phyloP scores from a whole-genome alignment of 2,329 filamentous ascomycete genomes.

The Clonostachys rhizophaga region DNA sequence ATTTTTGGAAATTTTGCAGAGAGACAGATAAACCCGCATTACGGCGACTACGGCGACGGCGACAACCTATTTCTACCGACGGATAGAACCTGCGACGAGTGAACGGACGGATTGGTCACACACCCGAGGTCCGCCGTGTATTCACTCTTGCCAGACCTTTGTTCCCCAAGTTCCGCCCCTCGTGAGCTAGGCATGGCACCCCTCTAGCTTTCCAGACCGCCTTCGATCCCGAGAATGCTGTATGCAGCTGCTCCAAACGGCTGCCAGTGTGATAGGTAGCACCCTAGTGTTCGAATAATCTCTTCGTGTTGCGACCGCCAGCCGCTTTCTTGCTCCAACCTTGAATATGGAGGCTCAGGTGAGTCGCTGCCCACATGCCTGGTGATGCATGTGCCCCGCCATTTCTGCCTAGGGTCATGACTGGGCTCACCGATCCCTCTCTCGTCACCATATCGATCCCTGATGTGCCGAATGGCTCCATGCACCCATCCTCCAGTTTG shows the following conservation, averaged over 20 bases:
- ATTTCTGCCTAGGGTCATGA: not conserved
- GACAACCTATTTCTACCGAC: not conserved
- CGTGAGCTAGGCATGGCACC: constrained; percentile 4
- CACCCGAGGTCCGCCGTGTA: no score
- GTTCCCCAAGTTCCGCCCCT: constrained; percentile 1
- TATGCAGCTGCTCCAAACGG: constrained; percentile 1
- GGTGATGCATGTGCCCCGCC: not conserved
- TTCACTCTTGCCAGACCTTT: not conserved
- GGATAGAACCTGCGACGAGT: no score
- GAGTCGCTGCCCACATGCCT: not conserved
- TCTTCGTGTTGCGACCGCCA: not conserved
- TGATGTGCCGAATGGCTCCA: not conserved
- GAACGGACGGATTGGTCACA: no score
- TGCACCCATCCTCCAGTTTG: not conserved
- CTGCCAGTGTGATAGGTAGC: constrained; percentile 4
- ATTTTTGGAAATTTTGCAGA: not conserved
- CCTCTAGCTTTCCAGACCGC: not conserved
- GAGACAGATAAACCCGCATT: not conserved
- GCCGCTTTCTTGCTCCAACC: not conserved
- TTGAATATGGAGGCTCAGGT: constrained; percentile 4
- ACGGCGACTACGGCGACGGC: not conserved
- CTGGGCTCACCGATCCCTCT: not conserved
- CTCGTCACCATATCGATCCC: not conserved
- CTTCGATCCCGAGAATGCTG: constrained; percentile 2
- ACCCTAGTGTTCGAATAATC: not conserved